Percentiles rank a stretch among this genome's conserved stretches.
Conservation (phyloP, 2,329 filamentous ascomycete species). For the Pseudogymnoascus sp. region DNA sequence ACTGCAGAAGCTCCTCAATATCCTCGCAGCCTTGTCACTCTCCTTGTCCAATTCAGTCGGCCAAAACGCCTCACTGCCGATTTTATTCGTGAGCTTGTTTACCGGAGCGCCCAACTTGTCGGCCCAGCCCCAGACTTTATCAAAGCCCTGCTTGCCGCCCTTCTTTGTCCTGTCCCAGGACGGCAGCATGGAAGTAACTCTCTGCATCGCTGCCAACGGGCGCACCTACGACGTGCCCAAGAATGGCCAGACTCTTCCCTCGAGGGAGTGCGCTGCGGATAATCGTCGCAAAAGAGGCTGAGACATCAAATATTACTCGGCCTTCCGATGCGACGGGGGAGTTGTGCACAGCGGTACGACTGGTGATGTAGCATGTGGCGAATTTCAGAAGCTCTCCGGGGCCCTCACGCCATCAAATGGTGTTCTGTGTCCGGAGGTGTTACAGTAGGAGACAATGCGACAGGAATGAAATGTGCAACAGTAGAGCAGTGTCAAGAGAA, state of each 20-base stretch:
- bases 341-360: neutral
- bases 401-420: neutral
- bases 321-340: neutral
- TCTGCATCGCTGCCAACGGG: constrained; percentile 21
- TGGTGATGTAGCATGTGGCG: neutral
- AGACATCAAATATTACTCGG: constrained; percentile 6
- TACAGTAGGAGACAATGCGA: neutral
- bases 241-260: neutral
- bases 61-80: constrained; percentile 78
- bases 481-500: neutral
- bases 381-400: constrained; percentile 2
- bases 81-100: constrained; percentile 71
- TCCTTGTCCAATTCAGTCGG: constrained; percentile 79
- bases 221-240: neutral
- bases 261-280: neutral
- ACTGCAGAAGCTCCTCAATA: constrained; percentile 86
- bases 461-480: neutral
- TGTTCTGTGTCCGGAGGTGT: neutral
- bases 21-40: constrained; percentile 83
- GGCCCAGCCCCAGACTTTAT: constrained; percentile 59
- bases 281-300: neutral
- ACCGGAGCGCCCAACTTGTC: constrained; percentile 65
- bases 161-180: constrained; percentile 48
- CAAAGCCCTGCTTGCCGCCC: constrained; percentile 57
- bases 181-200: constrained; percentile 26